Conservation (phyloP, 441 rosid genomes). For the Viola pubescens region DNA sequence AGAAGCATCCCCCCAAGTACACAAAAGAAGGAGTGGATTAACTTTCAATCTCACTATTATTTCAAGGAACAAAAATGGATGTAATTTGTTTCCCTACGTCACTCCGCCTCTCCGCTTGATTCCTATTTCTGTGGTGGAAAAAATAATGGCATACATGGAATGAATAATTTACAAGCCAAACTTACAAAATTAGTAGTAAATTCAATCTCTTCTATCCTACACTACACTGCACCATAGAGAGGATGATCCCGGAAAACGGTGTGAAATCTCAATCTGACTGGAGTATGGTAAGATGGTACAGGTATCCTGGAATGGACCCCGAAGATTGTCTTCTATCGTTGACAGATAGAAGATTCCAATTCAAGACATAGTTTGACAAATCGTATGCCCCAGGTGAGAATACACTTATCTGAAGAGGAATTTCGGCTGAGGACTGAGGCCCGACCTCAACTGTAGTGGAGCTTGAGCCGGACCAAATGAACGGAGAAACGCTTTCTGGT, state of each 20-base stretch:
- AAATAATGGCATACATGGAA: background rate
- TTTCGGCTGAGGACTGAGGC: conserved; percentile 48
- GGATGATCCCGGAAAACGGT: background rate
- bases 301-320: conserved; percentile 70
- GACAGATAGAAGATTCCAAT: conserved; percentile 45
- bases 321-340: conserved; percentile 28
- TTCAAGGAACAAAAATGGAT: background rate
- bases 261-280: conserved; percentile 32
- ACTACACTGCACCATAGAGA: no score
- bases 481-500: conserved; percentile 52
- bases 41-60: background rate
- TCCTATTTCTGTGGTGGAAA: background rate
- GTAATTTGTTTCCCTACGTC: background rate
- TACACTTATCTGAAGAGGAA: conserved; percentile 64
- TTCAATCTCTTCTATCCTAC: background rate
- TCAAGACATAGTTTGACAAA: conserved; percentile 62
- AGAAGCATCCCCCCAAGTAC: no score
- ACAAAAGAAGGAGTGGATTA: no score
- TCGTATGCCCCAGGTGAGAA: conserved; percentile 77
- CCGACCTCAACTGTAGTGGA: conserved; percentile 45
- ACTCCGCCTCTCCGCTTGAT: background rate
- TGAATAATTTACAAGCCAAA: background rate
- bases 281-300: conserved; percentile 59
- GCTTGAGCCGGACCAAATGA: conserved; percentile 81
- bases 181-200: background rate